A percentile compares a stretch with the other conserved stretches of the same genome.
These are phyloP conservation scores for Groenewaldozyma tartarivorans DNA, from an alignment of 805 yeast species.

Conservation along the genomic window DNA sequence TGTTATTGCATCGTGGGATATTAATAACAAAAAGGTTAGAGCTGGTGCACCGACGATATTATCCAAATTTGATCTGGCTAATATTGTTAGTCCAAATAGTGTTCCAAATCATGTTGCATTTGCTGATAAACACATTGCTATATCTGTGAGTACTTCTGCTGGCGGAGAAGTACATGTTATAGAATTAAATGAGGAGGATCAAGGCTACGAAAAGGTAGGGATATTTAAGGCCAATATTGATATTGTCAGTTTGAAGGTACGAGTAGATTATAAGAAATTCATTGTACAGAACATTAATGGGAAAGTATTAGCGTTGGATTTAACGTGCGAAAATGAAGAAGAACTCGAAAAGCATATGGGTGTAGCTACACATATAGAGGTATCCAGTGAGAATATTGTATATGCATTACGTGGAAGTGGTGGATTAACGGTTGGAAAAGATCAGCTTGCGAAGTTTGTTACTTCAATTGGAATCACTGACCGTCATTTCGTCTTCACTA, in stretches of 20 bases:
- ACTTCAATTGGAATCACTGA: slow-evolving; percentile 74
- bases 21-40: slow-evolving; percentile 1
- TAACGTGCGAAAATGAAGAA: not conserved
- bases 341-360: not conserved
- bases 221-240: slow-evolving; percentile 21
- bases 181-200: not conserved
- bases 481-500: slow-evolving; percentile 67
- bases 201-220: not conserved
- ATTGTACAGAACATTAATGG: slow-evolving; percentile 60
- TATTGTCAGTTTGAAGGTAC: slow-evolving; percentile 46
- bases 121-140: slow-evolving; percentile 41
- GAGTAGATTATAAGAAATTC: slow-evolving; percentile 34
- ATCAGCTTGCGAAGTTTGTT: slow-evolving; percentile 58
- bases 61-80: not conserved
- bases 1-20: slow-evolving; percentile 35
- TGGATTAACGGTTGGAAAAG: slow-evolving; percentile 54
- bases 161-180: slow-evolving; percentile 3
- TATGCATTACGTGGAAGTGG: slow-evolving; percentile 76
- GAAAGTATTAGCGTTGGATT: slow-evolving; percentile 29
- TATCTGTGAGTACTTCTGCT: slow-evolving; percentile 31
- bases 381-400: slow-evolving; percentile 23
- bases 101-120: slow-evolving; percentile 49
- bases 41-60: not conserved
- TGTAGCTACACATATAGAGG: slow-evolving; percentile 10
- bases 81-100: slow-evolving; percentile 4